Percentiles rank a stretch among this genome's conserved stretches.
These are phyloP conservation scores for Spirogloea muscicola DNA, from an alignment of 139 green algal genomes.

Conservation along the genomic window DNA sequence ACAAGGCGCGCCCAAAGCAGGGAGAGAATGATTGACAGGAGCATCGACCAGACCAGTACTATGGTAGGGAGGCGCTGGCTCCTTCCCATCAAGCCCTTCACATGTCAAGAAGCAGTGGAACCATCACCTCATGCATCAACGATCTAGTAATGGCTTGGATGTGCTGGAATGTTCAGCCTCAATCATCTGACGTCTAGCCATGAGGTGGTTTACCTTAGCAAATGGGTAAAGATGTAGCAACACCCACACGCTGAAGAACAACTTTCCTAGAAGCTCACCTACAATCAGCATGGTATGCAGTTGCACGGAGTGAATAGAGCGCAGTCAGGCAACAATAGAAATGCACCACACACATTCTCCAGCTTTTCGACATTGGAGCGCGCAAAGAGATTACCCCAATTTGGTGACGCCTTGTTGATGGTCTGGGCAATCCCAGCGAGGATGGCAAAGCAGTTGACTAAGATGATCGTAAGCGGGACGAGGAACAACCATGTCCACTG, in stretches of 20 bases:
- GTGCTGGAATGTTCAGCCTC: not conserved
- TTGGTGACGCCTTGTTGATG: not conserved
- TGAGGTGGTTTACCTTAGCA: conserved; percentile 18
- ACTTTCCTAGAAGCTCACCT: conserved; percentile 11
- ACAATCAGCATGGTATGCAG: not conserved
- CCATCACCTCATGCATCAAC: not conserved
- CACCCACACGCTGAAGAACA: conserved; percentile 38
- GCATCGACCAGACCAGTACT: conserved; percentile 23
- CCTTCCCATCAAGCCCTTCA: conserved; percentile 22
- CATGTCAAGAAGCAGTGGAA: no score
- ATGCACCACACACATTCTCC: no score
- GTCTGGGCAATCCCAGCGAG: conserved; percentile 7
- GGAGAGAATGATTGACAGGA: conserved; percentile 24
- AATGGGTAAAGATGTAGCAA: conserved; percentile 36
- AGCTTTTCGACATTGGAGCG: not conserved
- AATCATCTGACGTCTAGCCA: not conserved
- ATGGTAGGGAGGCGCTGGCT: conserved; percentile 15
- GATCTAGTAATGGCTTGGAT: not conserved
- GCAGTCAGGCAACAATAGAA: no score
- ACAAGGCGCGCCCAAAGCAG: conserved; percentile 18
- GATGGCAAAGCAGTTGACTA: conserved; percentile 19
- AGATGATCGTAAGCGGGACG: conserved; percentile 24
- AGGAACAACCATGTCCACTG: conserved; percentile 41
- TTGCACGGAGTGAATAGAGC: not conserved
- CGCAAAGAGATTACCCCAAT: not conserved